Percentiles rank a stretch among this genome's conserved stretches.
phyloP scores from a whole-genome alignment of 129 eudicot species.

The Saposhnikovia divaricata region DNA sequence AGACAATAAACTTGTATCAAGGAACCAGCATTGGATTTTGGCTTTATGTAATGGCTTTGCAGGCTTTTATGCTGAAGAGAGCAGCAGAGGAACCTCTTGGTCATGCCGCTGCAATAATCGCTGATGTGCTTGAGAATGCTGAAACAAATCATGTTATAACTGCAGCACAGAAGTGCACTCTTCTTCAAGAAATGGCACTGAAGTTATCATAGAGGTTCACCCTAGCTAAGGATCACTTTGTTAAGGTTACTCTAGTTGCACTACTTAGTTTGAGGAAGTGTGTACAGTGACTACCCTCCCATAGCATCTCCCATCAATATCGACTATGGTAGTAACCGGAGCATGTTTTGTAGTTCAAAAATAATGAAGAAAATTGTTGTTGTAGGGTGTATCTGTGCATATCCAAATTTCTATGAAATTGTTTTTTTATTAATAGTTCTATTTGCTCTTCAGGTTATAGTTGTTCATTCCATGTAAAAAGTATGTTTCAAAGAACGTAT shows the following conservation, averaged over 20 bases:
- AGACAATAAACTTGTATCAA: not conserved
- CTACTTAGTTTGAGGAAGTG: not conserved
- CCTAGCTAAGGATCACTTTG: not conserved
- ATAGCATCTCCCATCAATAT: not conserved
- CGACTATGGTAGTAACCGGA: not conserved
- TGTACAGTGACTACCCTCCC: not conserved
- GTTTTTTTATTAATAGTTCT: not conserved
- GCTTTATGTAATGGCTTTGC: not conserved
- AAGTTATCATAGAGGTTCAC: conserved; percentile 43
- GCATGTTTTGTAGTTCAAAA: not conserved
- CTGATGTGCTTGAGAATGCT: conserved; percentile 92
- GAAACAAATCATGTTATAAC: conserved; percentile 74
- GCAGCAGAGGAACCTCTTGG: conserved; percentile 94
- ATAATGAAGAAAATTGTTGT: not conserved
- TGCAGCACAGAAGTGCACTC: conserved; percentile 78
- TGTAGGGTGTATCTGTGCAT: not conserved
- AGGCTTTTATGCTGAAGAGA: conserved; percentile 95
- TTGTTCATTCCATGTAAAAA: not conserved
- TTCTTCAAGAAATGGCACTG: conserved; percentile 97
- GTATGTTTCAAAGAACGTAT: not conserved
- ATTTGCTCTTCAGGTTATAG: not conserved
- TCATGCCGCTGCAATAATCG: conserved; percentile 88
- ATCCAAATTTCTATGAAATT: not conserved
- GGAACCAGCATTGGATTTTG: not conserved
- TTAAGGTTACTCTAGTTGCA: not conserved